phyloP scores from a whole-genome alignment of 805 yeast species.

The Yarrowia deformans region DNA sequence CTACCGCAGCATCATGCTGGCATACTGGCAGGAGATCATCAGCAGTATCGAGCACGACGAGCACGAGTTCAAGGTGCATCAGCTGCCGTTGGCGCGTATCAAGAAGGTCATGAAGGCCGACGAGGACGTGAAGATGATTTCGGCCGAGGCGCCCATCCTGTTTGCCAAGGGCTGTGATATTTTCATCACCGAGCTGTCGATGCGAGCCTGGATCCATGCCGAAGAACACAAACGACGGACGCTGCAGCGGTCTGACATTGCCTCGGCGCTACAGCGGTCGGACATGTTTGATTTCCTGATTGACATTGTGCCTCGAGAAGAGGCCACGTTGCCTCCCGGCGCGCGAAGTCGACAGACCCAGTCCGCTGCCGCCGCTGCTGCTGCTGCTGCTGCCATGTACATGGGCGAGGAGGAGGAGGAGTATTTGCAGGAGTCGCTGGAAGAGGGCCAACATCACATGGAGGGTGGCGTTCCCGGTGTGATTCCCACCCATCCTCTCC shows the following conservation, averaged over 20 bases:
- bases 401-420: slow-evolving; percentile 37
- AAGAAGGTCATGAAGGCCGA: slow-evolving; percentile 98
- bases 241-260: slow-evolving; percentile 90
- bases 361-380: slow-evolving; percentile 15
- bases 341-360: slow-evolving; percentile 26
- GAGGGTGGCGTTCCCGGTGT: slow-evolving; percentile 12
- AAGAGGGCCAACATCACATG: slow-evolving; percentile 21
- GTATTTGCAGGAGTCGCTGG: slow-evolving; percentile 17
- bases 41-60: slow-evolving; percentile 79
- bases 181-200: slow-evolving; percentile 93
- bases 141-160: slow-evolving; percentile 96
- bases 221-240: slow-evolving; percentile 96
- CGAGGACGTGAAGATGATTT: slow-evolving; percentile 95
- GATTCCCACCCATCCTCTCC: slow-evolving; percentile 30
- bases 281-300: slow-evolving; percentile 98
- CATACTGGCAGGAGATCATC: slow-evolving; percentile 96
- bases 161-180: slow-evolving; percentile 99
- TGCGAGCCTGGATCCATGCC: slow-evolving; percentile 99
- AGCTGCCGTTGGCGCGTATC: slow-evolving; percentile 92
- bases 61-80: slow-evolving; percentile 88
- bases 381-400: slow-evolving; percentile 32
- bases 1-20: slow-evolving; percentile 87
- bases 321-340: slow-evolving; percentile 53
- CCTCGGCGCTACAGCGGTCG: slow-evolving; percentile 90
- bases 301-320: slow-evolving; percentile 94